Evolutionary conservation across 208 protist species (phyloP).

Genomic region (Spironucleus salmonicida): DNA sequence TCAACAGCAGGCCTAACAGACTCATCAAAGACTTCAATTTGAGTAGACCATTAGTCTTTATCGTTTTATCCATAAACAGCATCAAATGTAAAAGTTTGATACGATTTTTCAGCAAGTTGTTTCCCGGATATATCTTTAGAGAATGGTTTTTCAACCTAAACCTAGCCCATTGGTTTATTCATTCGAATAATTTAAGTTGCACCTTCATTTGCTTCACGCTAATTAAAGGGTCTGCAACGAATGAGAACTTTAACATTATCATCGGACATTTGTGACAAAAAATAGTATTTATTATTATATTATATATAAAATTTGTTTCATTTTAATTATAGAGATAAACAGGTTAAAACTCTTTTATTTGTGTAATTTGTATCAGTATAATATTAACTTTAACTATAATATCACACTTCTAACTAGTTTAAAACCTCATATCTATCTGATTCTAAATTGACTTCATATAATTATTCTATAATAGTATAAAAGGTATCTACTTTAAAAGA

Average conservation of each 20-base stretch:
- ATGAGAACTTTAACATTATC: conserved; percentile 35
- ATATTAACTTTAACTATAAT: no score
- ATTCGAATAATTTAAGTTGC: not conserved
- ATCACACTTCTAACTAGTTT: no score
- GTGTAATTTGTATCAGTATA: no score
- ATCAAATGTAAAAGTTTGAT: conserved; percentile 29
- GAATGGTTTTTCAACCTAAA: not conserved
- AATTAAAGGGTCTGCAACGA: conserved; percentile 5
- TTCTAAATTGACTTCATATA: no score
- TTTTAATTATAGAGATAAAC: no score
- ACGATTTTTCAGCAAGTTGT: not conserved
- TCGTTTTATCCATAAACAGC: not conserved
- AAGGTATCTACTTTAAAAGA: no score
- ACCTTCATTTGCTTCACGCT: not conserved
- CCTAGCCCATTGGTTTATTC: not conserved
- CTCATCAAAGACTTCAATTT: conserved; percentile 9
- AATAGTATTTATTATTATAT: no score
- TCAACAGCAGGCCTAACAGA: conserved; percentile 23
- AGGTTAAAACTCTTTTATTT: no score
- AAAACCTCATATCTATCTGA: no score
- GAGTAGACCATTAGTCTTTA: not conserved
- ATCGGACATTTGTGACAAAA: no score
- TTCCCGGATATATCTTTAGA: not conserved
- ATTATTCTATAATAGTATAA: no score
- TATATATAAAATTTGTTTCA: no score